phyloP scores from a whole-genome alignment of 2,329 filamentous ascomycete species.

The Botryotinia calthae region DNA sequence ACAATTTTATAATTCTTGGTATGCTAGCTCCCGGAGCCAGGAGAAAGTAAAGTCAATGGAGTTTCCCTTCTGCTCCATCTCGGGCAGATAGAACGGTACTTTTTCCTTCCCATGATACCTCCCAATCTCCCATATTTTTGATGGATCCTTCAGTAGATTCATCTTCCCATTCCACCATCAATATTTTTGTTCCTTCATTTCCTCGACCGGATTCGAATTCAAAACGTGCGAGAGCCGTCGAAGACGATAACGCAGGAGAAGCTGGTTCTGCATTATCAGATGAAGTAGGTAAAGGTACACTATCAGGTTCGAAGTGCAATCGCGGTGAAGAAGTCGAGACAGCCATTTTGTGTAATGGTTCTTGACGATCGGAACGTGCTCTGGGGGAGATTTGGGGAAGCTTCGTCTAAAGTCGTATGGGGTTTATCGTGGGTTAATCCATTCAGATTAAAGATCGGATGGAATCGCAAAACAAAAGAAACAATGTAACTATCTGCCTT shows the following conservation, averaged over 20 bases:
- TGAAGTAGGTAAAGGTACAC: conserved; percentile 30
- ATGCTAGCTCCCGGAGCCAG: conserved; percentile 70
- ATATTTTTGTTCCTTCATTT: conserved; percentile 82
- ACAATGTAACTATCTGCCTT: neutral
- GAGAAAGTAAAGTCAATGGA: conserved; percentile 72
- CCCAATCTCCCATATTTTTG: conserved; percentile 57
- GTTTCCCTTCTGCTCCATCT: conserved; percentile 41
- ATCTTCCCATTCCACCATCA: conserved; percentile 91
- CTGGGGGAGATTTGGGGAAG: neutral
- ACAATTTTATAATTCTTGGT: conserved; percentile 68
- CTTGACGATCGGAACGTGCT: neutral
- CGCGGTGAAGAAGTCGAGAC: conserved; percentile 28
- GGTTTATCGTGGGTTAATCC: neutral
- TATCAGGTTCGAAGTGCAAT: conserved; percentile 33
- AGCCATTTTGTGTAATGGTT: conserved; percentile 27
- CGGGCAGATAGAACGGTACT: conserved; percentile 60
- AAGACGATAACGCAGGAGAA: conserved; percentile 47
- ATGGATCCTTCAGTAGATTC: conserved; percentile 48
- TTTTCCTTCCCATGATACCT: conserved; percentile 82
- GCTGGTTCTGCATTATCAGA: conserved; percentile 30
- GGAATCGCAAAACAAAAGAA: neutral
- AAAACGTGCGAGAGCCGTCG: conserved; percentile 73
- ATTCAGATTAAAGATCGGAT: neutral
- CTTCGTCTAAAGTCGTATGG: neutral
- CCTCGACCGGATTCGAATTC: conserved; percentile 77